Conservation (phyloP, 176 grass and related monocot genomes). For the Cymbopogon citratus region DNA sequence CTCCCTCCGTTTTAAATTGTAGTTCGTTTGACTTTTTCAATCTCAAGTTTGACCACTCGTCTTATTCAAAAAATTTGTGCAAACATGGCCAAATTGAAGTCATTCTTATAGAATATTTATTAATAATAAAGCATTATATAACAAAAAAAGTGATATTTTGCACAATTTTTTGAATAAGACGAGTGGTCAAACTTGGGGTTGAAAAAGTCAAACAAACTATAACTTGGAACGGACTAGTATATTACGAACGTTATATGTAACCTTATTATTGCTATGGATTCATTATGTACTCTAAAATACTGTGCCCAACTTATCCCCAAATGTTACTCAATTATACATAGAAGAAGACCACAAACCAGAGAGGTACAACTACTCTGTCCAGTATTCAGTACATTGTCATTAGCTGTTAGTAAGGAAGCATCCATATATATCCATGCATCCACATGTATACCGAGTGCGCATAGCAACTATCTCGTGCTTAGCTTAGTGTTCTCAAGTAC, state of each 20-base stretch:
- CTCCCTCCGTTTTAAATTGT: too few relatives aligned
- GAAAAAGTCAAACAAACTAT: too few relatives aligned
- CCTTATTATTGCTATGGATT: background rate
- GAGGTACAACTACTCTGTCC: background rate
- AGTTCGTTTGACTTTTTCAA: too few relatives aligned
- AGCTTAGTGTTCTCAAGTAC: background rate
- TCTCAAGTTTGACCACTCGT: too few relatives aligned
- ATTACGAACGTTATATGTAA: background rate
- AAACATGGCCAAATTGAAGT: too few relatives aligned
- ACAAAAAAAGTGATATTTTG: too few relatives aligned
- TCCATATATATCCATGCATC: background rate
- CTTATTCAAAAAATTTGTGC: too few relatives aligned
- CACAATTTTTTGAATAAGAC: too few relatives aligned
- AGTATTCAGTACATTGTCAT: background rate
- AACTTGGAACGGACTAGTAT: too few relatives aligned
- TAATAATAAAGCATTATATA: too few relatives aligned
- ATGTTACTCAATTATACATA: background rate
- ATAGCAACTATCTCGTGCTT: background rate
- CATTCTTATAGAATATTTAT: too few relatives aligned
- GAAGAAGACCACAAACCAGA: background rate
- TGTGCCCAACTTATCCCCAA: background rate
- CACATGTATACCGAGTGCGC: background rate
- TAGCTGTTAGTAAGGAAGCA: background rate
- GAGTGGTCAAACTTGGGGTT: too few relatives aligned
- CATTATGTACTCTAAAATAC: background rate